Percentiles rank a stretch among this genome's conserved stretches.
phyloP scores from a whole-genome alignment of 2,329 filamentous ascomycete species.

The Aspergillus hiratsukae region DNA sequence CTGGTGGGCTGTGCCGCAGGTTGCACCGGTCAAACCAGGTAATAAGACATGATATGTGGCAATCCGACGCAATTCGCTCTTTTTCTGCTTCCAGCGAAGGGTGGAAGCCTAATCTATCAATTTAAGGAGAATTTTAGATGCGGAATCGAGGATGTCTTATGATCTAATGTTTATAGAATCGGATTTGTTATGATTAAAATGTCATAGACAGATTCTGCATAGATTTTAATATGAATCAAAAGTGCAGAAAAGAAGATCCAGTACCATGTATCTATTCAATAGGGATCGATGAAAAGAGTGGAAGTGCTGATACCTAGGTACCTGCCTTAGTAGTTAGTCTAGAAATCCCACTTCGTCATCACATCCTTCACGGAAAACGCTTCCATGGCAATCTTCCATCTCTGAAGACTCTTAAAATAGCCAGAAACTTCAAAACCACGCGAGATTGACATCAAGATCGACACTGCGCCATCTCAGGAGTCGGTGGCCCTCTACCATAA shows the following conservation, averaged over 20 bases:
- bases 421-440: background rate
- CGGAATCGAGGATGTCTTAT: conserved; percentile 2
- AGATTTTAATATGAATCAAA: background rate
- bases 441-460: background rate
- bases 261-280: no score
- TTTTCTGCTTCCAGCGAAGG: background rate
- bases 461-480: conserved; percentile 8
- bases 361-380: no score
- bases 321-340: no score
- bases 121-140: background rate
- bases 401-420: no score
- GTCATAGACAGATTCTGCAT: background rate
- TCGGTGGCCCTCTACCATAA: no score
- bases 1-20: conserved; percentile 43
- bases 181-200: background rate
- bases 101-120: background rate
- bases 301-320: background rate
- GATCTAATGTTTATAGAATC: conserved; percentile 7
- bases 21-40: conserved; percentile 15
- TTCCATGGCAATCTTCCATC: no score
- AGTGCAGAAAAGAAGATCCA: background rate
- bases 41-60: conserved; percentile 12
- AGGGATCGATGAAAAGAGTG: background rate
- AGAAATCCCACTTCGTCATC: no score
- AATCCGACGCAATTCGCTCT: background rate